Base-by-base conservation (phyloP, 805 yeast species). In the Tetrapisispora arboricola region DNA sequence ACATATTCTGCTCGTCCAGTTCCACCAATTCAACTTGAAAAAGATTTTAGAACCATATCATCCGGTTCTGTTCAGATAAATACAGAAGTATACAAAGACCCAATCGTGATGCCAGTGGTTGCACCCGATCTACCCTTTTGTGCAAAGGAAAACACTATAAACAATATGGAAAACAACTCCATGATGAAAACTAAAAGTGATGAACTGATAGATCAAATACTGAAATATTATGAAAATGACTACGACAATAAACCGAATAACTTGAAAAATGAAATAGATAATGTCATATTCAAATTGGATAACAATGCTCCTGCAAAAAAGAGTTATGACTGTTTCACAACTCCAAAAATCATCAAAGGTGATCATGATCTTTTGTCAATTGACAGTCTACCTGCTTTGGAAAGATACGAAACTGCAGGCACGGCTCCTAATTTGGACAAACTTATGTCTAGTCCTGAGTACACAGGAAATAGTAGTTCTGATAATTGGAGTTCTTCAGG, bases 401-500 rank as follows among this genome's bases (percentile, higher is more conserved):
- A 42, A 10, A 41, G 44, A 18, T 21, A 11, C 22, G 40, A 44
- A 20, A 18, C 30, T 6, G 27, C 11, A 8, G 39, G 45, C 18
- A 15, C 30, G 2, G 36, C 12, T 10, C 32, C 39, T 8, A 31
- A 34, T 17, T 32, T 45, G 24, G 39, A 40, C 6, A 53, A 46
- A 9, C 30, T 44, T n/a, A 36, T 55, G n/a, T 49, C 61, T 1
- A 49, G 51, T 32, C 56, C 57, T 5, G 58, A 51, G 32, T 54
- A 51, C 32, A 42, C 52, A 4, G 47, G 45, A 10, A 31, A 46
- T 9, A 49, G 54, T 27, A 41, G 49, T 20, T 49, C 53, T 10
- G 54, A 53, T 25, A 44, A 42, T 0, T 49, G 49, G 38, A 48
- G 54, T 28, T 49, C 55, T n/a, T 47, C 53, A 4, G 60, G 53